Evolutionary conservation across 768 basidiomycete genomes (phyloP), one percentile per base, ranked within the genome.

Genomic region (Cubamyces lactineus): DNA sequence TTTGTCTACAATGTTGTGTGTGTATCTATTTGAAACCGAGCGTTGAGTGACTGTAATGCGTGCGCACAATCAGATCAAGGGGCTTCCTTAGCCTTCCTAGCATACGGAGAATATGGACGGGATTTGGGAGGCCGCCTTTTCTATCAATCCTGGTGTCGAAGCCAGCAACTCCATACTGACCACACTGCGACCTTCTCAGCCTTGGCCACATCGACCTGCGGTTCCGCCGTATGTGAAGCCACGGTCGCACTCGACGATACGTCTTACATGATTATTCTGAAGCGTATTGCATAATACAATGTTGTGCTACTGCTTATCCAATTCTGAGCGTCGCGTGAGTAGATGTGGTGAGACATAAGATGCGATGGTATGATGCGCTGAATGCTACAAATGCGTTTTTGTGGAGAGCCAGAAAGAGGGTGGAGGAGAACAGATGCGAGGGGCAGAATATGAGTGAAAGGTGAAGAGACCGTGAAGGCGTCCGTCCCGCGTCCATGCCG

Each of bases 291-390:
- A 23, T 57, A 57, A 52, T 54, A 61, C 55, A 49, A 21, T 59
- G 30, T 60, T 61, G 40, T 64, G 56, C 38, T 55, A 53, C 58
- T 64, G 60, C 54, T 55, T 59, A 59, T 56, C 63, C 46, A 60
- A 55, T 56, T 46, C 48, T 40, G 53, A 42, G 19, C 39, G 39
- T 30, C 41, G 62, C 17, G 40, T 38, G 52, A n/a, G 42, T 34
- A 48, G 56, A 41, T 45, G 42, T 47, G 53, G 19, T 53, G 51
- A 50, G 41, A 42, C 19, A 47, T 52, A 57, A 41, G 56, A 34
- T 50, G 50, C 23, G 50, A 7, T 64, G 63, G 39, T 54, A 49
- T 54, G 47, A 57, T 62, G 50, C 26, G 59, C 15, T 59, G 53
- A 45, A 45, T 43, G 59, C 58, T 57, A 63, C 62, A 63, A 28